Evolutionary conservation across 768 basidiomycete species (phyloP).

Genomic region (Exidia glandulosa): DNA sequence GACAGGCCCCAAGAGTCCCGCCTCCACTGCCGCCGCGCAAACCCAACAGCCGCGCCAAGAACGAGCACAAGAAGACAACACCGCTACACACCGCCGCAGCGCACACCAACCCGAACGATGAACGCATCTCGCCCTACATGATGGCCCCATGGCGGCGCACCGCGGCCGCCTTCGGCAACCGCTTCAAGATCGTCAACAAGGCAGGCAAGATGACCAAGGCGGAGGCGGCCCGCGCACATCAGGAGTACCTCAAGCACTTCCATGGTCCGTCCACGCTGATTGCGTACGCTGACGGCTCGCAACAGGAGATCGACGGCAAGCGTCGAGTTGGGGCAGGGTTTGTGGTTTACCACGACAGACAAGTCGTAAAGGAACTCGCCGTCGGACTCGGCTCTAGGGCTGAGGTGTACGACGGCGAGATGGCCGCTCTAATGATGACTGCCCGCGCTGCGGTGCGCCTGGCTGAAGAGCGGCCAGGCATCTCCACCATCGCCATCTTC

Average conservation of each 20-base stretch:
- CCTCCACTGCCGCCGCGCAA: slow-evolving; percentile 1
- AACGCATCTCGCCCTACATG: not conserved
- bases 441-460: slow-evolving; percentile 5
- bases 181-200: not conserved
- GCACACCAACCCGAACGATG: not conserved
- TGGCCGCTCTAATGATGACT: slow-evolving; percentile 13
- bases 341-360: not conserved
- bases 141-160: not conserved
- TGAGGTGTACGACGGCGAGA: slow-evolving; percentile 20
- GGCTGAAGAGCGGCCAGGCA: not conserved
- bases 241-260: not conserved
- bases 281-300: slow-evolving; percentile 10
- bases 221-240: slow-evolving; percentile 3
- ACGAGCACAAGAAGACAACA: not conserved
- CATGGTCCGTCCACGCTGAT: not conserved
- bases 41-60: not conserved
- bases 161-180: not conserved
- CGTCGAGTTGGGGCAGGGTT: slow-evolving; percentile 3
- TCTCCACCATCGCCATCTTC: slow-evolving; percentile 3
- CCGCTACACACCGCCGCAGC: not conserved
- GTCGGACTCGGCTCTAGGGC: slow-evolving; percentile 15
- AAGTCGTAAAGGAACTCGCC: not conserved
- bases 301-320: not conserved
- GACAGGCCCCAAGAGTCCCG: not conserved
- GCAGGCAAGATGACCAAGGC: not conserved